These are phyloP conservation scores for Metschnikowia cerradonensis DNA, from an alignment of 805 yeast genomes.

Conservation along the genomic window DNA sequence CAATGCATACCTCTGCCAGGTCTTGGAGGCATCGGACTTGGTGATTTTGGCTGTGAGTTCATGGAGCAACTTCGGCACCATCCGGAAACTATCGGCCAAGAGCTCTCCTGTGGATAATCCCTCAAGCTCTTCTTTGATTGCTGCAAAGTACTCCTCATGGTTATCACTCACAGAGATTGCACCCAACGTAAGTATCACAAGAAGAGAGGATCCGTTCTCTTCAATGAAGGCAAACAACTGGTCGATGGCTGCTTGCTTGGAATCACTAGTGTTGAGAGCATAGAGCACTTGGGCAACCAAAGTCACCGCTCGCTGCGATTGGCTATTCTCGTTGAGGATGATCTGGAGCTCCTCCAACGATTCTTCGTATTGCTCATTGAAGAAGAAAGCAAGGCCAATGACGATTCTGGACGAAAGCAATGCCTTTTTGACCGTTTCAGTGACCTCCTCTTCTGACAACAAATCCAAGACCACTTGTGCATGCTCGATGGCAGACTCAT, in stretches of 20 bases:
- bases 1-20: slow-evolving; percentile 69
- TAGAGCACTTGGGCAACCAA: slow-evolving; percentile 76
- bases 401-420: slow-evolving; percentile 61
- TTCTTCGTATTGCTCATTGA: slow-evolving; percentile 54
- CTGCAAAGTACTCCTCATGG: slow-evolving; percentile 53
- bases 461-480: slow-evolving; percentile 55
- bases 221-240: slow-evolving; percentile 69
- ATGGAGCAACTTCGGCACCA: slow-evolving; percentile 56
- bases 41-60: slow-evolving; percentile 45
- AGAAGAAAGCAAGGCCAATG: slow-evolving; percentile 69
- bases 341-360: slow-evolving; percentile 65
- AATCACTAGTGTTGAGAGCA: slow-evolving; percentile 70
- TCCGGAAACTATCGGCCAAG: slow-evolving; percentile 46
- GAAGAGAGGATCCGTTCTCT: slow-evolving; percentile 58
- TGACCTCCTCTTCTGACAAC: slow-evolving; percentile 34
- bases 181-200: slow-evolving; percentile 71
- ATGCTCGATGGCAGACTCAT: slow-evolving; percentile 54
- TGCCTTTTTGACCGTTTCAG: slow-evolving; percentile 22
- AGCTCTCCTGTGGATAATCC: slow-evolving; percentile 45
- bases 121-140: slow-evolving; percentile 63
- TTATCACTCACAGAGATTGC: slow-evolving; percentile 70
- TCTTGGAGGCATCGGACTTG: slow-evolving; percentile 15
- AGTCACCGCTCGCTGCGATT: slow-evolving; percentile 63
- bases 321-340: slow-evolving; percentile 51
- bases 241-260: slow-evolving; percentile 79